phyloP scores from a whole-genome alignment of 2,329 filamentous ascomycete genomes.

The Beauveria australis region DNA sequence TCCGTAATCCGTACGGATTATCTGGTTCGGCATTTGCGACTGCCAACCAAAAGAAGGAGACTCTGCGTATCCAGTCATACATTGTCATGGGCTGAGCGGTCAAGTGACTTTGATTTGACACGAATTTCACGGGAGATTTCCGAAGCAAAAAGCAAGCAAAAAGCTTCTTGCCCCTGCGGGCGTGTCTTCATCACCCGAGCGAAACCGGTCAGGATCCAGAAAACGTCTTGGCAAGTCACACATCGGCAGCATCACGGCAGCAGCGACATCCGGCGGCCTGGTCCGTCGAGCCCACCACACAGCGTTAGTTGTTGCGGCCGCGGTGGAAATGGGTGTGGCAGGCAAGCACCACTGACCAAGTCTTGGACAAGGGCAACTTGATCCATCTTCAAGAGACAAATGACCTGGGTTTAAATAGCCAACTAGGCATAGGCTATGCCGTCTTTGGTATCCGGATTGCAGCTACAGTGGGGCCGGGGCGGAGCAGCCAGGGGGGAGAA shows the following conservation, averaged over 20 bases:
- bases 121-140: too few relatives aligned
- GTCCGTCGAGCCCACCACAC: background rate
- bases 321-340: background rate
- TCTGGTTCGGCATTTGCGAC: too few relatives aligned
- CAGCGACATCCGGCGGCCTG: background rate
- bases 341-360: background rate
- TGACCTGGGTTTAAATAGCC: background rate
- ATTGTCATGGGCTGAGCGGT: too few relatives aligned
- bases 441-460: background rate
- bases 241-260: background rate
- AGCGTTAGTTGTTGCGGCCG: background rate
- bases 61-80: too few relatives aligned
- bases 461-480: background rate
- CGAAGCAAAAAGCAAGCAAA: too few relatives aligned
- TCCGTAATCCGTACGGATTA: too few relatives aligned
- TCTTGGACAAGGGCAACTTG: background rate
- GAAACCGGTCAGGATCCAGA: too few relatives aligned
- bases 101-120: too few relatives aligned
- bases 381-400: background rate
- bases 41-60: too few relatives aligned
- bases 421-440: background rate
- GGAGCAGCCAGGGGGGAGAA: background rate
- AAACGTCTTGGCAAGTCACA: too few relatives aligned
- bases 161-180: too few relatives aligned
- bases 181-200: too few relatives aligned